These are phyloP conservation scores for Taphrina flavorubra DNA, from an alignment of 1,139 yeast genomes.

Conservation along the genomic window DNA sequence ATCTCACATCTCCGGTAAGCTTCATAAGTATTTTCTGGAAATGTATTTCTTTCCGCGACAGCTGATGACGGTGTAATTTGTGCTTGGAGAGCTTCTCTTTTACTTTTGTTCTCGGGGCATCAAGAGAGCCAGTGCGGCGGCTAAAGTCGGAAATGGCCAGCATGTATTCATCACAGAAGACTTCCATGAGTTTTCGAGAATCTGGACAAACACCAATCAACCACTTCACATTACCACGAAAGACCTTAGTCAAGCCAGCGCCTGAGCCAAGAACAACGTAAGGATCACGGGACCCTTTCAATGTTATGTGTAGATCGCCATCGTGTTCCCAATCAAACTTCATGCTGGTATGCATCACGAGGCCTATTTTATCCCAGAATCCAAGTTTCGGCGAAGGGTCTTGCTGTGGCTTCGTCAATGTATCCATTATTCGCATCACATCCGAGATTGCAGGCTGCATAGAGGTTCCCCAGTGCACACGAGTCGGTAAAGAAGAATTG, in stretches of 20 bases:
- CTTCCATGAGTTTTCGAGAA: conserved; percentile 66
- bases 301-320: conserved; percentile 57
- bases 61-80: conserved; percentile 20
- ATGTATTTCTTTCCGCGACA: conserved; percentile 34
- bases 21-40: conserved; percentile 61
- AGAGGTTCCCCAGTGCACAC: conserved; percentile 85
- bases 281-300: conserved; percentile 68
- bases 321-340: conserved; percentile 58
- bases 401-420: conserved; percentile 77
- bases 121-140: conserved; percentile 37
- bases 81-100: conserved; percentile 14
- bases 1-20: conserved; percentile 58
- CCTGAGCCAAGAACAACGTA: conserved; percentile 69
- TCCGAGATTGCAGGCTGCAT: conserved; percentile 86
- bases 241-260: conserved; percentile 81
- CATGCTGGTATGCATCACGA: conserved; percentile 64
- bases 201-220: conserved; percentile 66
- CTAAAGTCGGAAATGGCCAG: conserved; percentile 65
- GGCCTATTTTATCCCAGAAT: conserved; percentile 74
- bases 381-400: conserved; percentile 88
- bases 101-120: background rate
- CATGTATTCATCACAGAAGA: conserved; percentile 69
- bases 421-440: conserved; percentile 76
- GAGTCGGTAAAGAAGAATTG: conserved; percentile 64
- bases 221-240: conserved; percentile 70